Conservation (phyloP, 805 yeast genomes). For the Wickerhamia fluorescens region DNA sequence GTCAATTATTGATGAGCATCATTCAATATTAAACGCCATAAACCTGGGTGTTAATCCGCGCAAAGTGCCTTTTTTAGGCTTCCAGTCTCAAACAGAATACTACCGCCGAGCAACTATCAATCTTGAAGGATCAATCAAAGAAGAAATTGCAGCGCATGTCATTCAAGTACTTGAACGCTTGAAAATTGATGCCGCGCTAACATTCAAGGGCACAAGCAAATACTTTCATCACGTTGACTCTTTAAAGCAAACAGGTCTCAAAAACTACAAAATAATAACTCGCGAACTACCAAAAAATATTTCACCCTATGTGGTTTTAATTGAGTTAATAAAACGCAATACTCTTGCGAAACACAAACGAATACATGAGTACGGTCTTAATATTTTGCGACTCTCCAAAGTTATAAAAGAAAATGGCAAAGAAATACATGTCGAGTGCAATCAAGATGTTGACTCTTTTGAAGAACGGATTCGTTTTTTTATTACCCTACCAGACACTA, state of each 20-base stretch:
- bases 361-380: conserved; percentile 17
- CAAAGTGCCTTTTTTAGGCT: too few species aligned
- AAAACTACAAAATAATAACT: not conserved
- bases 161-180: conserved; percentile 13
- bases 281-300: too few species aligned
- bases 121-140: not conserved
- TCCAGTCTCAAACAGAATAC: too few species aligned
- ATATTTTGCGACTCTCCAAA: conserved; percentile 6
- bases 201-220: conserved; percentile 21
- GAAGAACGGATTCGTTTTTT: conserved; percentile 5
- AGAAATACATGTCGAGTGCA: not conserved
- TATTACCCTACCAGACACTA: conserved; percentile 3
- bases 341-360: conserved; percentile 14
- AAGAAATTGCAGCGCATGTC: conserved; percentile 10
- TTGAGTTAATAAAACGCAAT: conserved; percentile 22
- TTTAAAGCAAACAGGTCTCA: conserved; percentile 2
- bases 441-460: conserved; percentile 4
- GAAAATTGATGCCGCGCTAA: conserved; percentile 8
- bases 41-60: too few species aligned
- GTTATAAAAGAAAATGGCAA: conserved; percentile 3
- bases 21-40: too few species aligned
- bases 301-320: conserved; percentile 9
- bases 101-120: not conserved
- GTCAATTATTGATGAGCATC: too few species aligned
- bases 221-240: conserved; percentile 17